Percentiles rank a stretch among this genome's conserved stretches.
These are phyloP conservation scores for Xylaria nigripes DNA, from an alignment of 495 filamentous ascomycete species.

Conservation along the genomic window DNA sequence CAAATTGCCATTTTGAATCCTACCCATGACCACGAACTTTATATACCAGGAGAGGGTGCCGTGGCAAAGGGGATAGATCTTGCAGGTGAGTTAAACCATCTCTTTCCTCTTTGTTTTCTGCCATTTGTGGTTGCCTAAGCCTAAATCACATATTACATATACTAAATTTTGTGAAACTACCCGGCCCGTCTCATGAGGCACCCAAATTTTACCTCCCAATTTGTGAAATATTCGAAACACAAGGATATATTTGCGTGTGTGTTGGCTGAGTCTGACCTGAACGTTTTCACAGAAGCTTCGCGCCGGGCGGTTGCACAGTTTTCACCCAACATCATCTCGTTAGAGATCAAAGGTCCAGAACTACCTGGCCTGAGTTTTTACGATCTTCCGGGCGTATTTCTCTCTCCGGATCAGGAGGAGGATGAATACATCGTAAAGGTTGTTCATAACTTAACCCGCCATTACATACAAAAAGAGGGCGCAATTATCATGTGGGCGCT, in stretches of 20 bases:
- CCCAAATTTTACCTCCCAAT: too few species aligned
- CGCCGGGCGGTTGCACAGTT: conserved; percentile 50
- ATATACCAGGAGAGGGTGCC: conserved; percentile 40
- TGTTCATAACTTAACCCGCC: conserved; percentile 57
- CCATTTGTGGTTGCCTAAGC: too few species aligned
- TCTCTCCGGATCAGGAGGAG: conserved; percentile 50
- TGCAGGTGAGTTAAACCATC: conserved; percentile 13
- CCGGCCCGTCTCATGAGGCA: too few species aligned
- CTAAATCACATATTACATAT: too few species aligned
- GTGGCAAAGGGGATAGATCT: conserved; percentile 20
- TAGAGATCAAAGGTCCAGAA: conserved; percentile 62
- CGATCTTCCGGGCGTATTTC: conserved; percentile 73
- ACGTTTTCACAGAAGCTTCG: conserved; percentile 20
- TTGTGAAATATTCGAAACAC: not conserved
- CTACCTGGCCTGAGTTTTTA: conserved; percentile 69
- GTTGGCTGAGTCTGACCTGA: not conserved
- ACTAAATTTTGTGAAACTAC: too few species aligned
- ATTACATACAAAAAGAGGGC: conserved; percentile 55
- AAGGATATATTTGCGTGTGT: not conserved
- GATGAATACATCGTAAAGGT: conserved; percentile 57
- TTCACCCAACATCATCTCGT: conserved; percentile 64
- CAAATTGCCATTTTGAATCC: conserved; percentile 69
- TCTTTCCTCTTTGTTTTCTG: not conserved
- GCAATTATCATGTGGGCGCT: conserved; percentile 68
- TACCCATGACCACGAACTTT: conserved; percentile 30